A percentile compares a stretch with the other conserved stretches of the same genome.
These are phyloP conservation scores for Barnettozyma hawaiiensis DNA, from an alignment of 1,139 yeast genomes.

Conservation along the genomic window DNA sequence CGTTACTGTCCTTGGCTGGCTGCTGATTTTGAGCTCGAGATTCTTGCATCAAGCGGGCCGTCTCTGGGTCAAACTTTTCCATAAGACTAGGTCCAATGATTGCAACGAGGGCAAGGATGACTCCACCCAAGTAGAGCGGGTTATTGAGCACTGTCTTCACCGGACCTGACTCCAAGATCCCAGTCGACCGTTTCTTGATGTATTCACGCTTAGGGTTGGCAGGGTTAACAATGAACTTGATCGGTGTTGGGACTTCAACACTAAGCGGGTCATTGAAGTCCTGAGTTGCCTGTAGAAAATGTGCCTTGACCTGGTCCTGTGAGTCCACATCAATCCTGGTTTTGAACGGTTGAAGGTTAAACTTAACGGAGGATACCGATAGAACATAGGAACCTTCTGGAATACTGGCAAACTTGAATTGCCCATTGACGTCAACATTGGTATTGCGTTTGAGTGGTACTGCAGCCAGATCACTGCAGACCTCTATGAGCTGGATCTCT, in stretches of 20 bases:
- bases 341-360: conserved; percentile 22
- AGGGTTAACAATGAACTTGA: conserved; percentile 24
- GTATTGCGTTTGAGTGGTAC: conserved; percentile 8
- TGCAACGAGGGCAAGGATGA: conserved; percentile 24
- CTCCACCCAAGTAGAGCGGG: conserved; percentile 32
- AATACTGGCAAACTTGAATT: conserved; percentile 14
- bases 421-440: conserved; percentile 13
- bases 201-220: conserved; percentile 30
- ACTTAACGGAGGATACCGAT: conserved; percentile 16
- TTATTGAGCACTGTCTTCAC: conserved; percentile 31
- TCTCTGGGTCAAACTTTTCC: conserved; percentile 36
- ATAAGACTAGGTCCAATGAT: conserved; percentile 30
- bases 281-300: conserved; percentile 14
- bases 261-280: conserved; percentile 10
- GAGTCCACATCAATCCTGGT: conserved; percentile 16
- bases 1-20: conserved; percentile 5
- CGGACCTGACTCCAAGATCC: conserved; percentile 31
- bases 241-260: conserved; percentile 16
- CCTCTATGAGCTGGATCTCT: conserved; percentile 12
- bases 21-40: conserved; percentile 26
- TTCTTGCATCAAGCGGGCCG: conserved; percentile 30
- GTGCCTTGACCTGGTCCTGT: conserved; percentile 10
- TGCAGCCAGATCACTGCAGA: conserved; percentile 1
- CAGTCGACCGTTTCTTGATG: conserved; percentile 27
- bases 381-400: conserved; percentile 19